A percentile compares a stretch with the other conserved stretches of the same genome.
Evolutionary conservation across 2,329 filamentous ascomycete genomes (phyloP).

Genomic region (Exophiala lecanii-corni): DNA sequence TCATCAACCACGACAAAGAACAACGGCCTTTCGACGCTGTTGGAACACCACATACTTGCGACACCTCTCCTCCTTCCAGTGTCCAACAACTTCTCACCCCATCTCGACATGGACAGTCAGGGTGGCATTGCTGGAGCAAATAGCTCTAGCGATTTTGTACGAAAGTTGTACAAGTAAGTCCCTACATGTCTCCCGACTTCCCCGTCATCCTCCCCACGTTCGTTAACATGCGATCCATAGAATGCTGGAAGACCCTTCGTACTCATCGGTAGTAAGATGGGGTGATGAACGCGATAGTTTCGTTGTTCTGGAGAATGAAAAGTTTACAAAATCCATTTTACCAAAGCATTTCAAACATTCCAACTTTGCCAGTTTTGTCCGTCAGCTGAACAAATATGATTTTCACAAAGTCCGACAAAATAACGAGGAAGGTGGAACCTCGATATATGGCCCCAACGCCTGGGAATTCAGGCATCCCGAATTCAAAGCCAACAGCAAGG

Average conservation of each 20-base stretch:
- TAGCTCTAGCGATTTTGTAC: constrained; percentile 95
- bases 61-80: too few relatives aligned
- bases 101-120: constrained; percentile 19
- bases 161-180: constrained; percentile 93
- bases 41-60: too few relatives aligned
- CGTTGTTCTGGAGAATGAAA: constrained; percentile 96
- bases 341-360: constrained; percentile 99
- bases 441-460: constrained; percentile 74
- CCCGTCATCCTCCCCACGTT: constrained; percentile 6
- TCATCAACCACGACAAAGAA: too few relatives aligned
- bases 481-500: constrained; percentile 92
- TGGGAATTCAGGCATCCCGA: constrained; percentile 98
- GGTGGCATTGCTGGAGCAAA: constrained; percentile 51
- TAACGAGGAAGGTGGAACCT: constrained; percentile 78
- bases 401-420: constrained; percentile 96
- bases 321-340: constrained; percentile 94
- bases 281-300: constrained; percentile 93
- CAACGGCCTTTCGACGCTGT: too few relatives aligned
- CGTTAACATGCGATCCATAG: constrained; percentile 41
- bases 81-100: too few relatives aligned
- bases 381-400: constrained; percentile 94
- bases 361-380: constrained; percentile 95
- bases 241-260: constrained; percentile 94
- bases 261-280: constrained; percentile 91
- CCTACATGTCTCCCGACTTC: constrained; percentile 2